Evolutionary conservation across 2,329 filamentous ascomycete species (phyloP).

Genomic region (Diaporthe nobilis): DNA sequence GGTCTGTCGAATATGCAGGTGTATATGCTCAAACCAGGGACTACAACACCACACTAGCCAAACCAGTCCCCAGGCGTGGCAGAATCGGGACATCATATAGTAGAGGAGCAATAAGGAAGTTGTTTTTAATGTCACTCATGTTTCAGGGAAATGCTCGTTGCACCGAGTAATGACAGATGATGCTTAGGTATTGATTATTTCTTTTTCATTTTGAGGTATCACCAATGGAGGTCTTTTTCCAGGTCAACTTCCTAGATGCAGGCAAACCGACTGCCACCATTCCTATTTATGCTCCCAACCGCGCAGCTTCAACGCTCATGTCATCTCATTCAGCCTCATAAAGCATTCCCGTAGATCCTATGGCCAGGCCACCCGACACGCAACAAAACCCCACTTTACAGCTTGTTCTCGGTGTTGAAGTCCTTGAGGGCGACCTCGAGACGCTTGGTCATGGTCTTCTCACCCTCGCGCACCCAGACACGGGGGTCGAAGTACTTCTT

Average conservation of each 20-base stretch:
- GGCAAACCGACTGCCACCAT: background rate
- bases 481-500: constrained; percentile 96
- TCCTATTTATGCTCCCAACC: constrained; percentile 16
- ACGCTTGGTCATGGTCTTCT: constrained; percentile 94
- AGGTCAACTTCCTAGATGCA: constrained; percentile 29
- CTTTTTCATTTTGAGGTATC: constrained; percentile 33
- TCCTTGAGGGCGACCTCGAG: constrained; percentile 86
- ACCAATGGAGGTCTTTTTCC: constrained; percentile 22
- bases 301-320: constrained; percentile 11
- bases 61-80: background rate
- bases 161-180: background rate
- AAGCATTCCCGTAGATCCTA: constrained; percentile 7
- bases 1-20: background rate
- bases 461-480: constrained; percentile 96
- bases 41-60: background rate
- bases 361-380: background rate
- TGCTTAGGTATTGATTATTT: constrained; percentile 23
- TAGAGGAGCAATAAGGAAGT: background rate
- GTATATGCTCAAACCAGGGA: background rate
- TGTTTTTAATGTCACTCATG: constrained; percentile 1
- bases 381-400: constrained; percentile 66
- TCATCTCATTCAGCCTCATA: constrained; percentile 22
- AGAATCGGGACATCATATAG: background rate
- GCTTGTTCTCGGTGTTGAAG: constrained; percentile 87
- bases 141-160: background rate